Percentiles rank a stretch among this genome's conserved stretches.
Evolutionary conservation across 352 stramenopile species (phyloP).

Genomic region (Globisporangium heterothallicum): DNA sequence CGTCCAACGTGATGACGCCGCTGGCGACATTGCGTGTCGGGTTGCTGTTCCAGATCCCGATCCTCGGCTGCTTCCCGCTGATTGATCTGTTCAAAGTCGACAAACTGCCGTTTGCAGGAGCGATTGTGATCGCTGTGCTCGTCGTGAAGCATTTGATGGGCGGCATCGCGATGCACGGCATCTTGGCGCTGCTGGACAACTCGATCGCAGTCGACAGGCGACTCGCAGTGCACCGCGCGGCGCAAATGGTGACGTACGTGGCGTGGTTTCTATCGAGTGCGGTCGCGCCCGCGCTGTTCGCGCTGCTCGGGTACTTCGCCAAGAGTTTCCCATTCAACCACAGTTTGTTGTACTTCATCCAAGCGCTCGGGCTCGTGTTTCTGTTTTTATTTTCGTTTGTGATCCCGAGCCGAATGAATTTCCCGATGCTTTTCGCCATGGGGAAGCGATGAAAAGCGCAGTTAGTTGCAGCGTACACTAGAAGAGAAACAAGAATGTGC

Average conservation of each 20-base stretch:
- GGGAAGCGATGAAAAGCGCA: conserved; percentile 63
- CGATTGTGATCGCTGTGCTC: conserved; percentile 51
- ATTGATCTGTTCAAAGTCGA: conserved; percentile 71
- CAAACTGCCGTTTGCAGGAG: conserved; percentile 50
- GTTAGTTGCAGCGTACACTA: too few species aligned
- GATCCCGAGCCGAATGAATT: conserved; percentile 78
- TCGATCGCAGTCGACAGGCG: conserved; percentile 70
- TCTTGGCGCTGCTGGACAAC: conserved; percentile 72
- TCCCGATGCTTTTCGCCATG: conserved; percentile 76
- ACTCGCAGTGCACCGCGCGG: conserved; percentile 60
- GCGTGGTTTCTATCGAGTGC: conserved; percentile 50
- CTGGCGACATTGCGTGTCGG: conserved; percentile 70
- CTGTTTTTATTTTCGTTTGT: conserved; percentile 72
- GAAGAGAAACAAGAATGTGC: too few species aligned
- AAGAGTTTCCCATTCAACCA: conserved; percentile 75
- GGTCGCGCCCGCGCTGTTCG: conserved; percentile 53
- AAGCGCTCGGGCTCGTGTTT: conserved; percentile 57
- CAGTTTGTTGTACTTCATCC: conserved; percentile 74
- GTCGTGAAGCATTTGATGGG: conserved; percentile 59
- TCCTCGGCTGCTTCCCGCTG: conserved; percentile 62
- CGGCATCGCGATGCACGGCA: conserved; percentile 53
- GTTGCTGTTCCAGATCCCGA: conserved; percentile 69
- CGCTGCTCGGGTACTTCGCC: conserved; percentile 67
- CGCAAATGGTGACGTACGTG: conserved; percentile 54
- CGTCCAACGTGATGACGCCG: conserved; percentile 68